These are phyloP conservation scores for Chytriomyces confervae DNA, from an alignment of 192 early-diverging fungal species.

Conservation along the genomic window DNA sequence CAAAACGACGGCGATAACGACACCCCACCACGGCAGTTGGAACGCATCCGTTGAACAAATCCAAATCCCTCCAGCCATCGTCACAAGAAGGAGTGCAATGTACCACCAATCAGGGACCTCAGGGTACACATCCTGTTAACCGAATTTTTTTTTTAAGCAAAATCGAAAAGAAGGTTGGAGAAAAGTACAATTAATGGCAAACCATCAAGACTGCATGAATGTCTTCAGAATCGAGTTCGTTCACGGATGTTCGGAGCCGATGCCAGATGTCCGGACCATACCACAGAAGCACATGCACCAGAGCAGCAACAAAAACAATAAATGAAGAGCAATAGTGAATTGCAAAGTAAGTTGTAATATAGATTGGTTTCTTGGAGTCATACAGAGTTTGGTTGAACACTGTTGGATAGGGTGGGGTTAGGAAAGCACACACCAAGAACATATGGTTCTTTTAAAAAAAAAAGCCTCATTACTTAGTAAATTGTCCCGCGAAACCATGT, in stretches of 20 bases:
- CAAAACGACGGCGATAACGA: conserved; percentile 29
- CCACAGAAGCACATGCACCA: conserved; percentile 65
- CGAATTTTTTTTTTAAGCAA: conserved; percentile 37
- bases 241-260: conserved; percentile 4
- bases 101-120: conserved; percentile 67
- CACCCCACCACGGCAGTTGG: conserved; percentile 68
- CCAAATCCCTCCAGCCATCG: conserved; percentile 44
- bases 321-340: conserved; percentile 42
- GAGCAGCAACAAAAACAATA: conserved; percentile 55
- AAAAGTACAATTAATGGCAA: conserved; percentile 25
- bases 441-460: too few species aligned
- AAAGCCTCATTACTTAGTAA: too few species aligned
- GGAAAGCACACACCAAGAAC: too few species aligned
- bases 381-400: conserved; percentile 22
- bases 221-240: conserved; percentile 10
- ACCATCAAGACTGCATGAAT: conserved; percentile 38
- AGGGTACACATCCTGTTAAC: conserved; percentile 50
- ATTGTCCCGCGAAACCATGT: too few species aligned
- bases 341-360: conserved; percentile 37
- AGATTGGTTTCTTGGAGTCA: conserved; percentile 12
- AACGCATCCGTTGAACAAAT: conserved; percentile 54
- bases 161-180: conserved; percentile 30
- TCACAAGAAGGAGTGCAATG: conserved; percentile 42
- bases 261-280: conserved; percentile 48
- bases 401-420: conserved; percentile 10